Evolutionary conservation across 257 asterid genomes (phyloP).

Genomic region (Paraleonurus japonicus): DNA sequence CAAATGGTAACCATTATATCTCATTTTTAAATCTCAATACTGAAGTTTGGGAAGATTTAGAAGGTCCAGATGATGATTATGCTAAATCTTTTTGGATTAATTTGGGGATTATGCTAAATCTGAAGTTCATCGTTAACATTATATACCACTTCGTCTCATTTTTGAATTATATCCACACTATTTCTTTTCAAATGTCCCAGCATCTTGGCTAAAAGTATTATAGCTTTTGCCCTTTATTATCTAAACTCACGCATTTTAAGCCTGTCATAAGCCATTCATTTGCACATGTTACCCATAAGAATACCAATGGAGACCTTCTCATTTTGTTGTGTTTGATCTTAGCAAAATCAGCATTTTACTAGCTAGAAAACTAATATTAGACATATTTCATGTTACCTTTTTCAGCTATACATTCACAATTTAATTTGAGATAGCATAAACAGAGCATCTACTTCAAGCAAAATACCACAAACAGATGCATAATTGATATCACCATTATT

Average conservation of each 20-base stretch:
- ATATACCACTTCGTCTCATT: too few species aligned
- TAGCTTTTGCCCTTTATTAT: neutral
- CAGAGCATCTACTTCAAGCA: neutral
- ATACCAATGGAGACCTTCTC: neutral
- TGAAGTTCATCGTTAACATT: too few species aligned
- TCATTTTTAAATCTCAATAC: too few species aligned
- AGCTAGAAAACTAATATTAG: constrained; percentile 3
- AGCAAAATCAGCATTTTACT: neutral
- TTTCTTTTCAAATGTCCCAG: neutral
- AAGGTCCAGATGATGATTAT: too few species aligned
- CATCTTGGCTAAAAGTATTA: neutral
- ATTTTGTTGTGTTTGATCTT: neutral
- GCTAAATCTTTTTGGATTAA: too few species aligned
- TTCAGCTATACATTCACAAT: constrained; percentile 5
- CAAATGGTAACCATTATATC: too few species aligned
- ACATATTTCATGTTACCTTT: neutral
- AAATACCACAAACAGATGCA: constrained; percentile 6
- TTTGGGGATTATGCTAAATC: too few species aligned
- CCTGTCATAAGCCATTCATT: neutral
- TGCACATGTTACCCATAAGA: neutral
- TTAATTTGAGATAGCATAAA: constrained; percentile 16
- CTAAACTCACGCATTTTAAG: constrained; percentile 3
- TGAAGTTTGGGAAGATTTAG: too few species aligned
- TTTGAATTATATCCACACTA: neutral
- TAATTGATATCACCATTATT: neutral